Evolutionary conservation across 805 yeast genomes (phyloP), one percentile per base, ranked within the genome.

Genomic region (Wickerhamomyces mucosus): DNA sequence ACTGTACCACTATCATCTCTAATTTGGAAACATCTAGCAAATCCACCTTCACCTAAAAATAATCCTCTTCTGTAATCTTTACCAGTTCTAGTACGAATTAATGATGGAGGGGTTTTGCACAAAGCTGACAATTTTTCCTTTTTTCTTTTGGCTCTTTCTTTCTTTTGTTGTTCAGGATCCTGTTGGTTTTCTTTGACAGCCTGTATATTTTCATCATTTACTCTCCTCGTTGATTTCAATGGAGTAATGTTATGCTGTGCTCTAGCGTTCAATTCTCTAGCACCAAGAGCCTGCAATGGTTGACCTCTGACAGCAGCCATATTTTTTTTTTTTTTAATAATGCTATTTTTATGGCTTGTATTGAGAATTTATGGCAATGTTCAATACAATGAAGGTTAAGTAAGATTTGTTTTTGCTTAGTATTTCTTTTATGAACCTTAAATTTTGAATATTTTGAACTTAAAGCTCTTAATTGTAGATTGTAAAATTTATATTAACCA

Each of bases 11-110:
- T 64, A 39, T 85, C 80, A 58, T 88, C 95, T 53, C 81, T 84
- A 67, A 92, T 92, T 56, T 92, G 96, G 61, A 92, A 92, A 54
- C 99, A 92, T 51, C 97, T 75, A 13, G 98, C 99, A 65, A 92
- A 92, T 0, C 99, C 99, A 38, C 99, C 99, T 61, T 89, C 97
- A 22, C 98, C 98, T 21, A 92, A 65, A 48, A 86, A 88, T 37
- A 67, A 67, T 2, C 97, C 97, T 52, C 97, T 72, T 41, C 81
- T 84, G 57, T 82, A 92, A 46, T 86, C 94, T 51, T 83, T 74
- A 27, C 96, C 96, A 36, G 71, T 68, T 58, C 88, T 72, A 26
- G 92, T 84, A 45, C 89, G 72, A 43, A 92, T 94, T 42, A 88
- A 69, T 13, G 95, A 80, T 21, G 98, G 98, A 3, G 98, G 98